These are phyloP conservation scores for Phialophora chinensis DNA, from an alignment of 2,329 filamentous ascomycete species.

Conservation along the genomic window DNA sequence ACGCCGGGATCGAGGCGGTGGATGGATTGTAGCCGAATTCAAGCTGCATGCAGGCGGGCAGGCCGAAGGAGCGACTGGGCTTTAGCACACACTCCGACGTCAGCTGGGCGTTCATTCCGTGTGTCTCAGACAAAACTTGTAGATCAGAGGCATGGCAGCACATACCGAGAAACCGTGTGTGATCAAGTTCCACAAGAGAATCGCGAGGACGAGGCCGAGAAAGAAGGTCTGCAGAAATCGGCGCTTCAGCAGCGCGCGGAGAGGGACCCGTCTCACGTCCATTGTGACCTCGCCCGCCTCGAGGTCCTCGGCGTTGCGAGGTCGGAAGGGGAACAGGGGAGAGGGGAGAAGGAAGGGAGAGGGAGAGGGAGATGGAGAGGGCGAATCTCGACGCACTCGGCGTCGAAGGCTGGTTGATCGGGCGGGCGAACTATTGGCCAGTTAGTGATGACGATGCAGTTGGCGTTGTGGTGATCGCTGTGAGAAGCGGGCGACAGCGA, in stretches of 20 bases:
- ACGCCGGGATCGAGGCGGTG: constrained; percentile 26
- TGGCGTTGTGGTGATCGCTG: constrained; percentile 1
- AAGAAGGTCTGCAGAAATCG: constrained; percentile 14
- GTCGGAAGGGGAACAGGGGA: constrained; percentile 1
- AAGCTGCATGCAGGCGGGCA: constrained; percentile 6
- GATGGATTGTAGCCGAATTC: constrained; percentile 5
- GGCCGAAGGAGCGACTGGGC: constrained; percentile 13
- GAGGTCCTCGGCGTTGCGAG: constrained; percentile 12
- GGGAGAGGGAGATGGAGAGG: constrained; percentile 9
- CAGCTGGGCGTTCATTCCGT: neutral
- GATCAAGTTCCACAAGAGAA: constrained; percentile 16
- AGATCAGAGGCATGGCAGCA: constrained; percentile 3
- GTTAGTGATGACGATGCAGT: constrained; percentile 1
- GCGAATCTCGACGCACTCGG: constrained; percentile 6
- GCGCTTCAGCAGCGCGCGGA: constrained; percentile 12
- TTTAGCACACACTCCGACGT: neutral
- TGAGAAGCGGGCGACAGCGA: constrained; percentile 20
- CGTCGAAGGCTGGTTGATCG: neutral
- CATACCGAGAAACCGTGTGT: constrained; percentile 17
- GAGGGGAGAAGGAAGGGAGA: neutral
- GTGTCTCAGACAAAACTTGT: neutral
- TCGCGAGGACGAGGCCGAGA: constrained; percentile 9
- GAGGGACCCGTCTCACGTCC: constrained; percentile 14
- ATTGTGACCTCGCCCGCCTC: constrained; percentile 21
- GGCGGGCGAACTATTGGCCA: constrained; percentile 17